Evolutionary conservation across 768 basidiomycete species (phyloP), one percentile per base, ranked within the genome.

Genomic region (Dioszegia aurantiaca): DNA sequence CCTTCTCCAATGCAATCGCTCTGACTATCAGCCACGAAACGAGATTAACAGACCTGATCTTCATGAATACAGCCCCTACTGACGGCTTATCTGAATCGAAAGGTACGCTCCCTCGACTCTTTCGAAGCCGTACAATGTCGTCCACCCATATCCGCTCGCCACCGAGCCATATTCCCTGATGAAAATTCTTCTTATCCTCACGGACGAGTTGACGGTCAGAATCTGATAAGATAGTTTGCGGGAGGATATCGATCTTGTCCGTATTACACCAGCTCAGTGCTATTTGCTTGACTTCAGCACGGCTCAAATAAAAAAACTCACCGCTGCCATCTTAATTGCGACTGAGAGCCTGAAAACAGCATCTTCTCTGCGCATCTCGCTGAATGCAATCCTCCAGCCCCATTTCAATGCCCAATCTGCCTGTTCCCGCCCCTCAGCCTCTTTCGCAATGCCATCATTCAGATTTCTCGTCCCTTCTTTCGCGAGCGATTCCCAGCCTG

Each of bases 131-230:
- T 36, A 92, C 83, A 55, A 92, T 82, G 61, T 94, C 90, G 58
- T 87, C 88, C 4, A 82, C 79, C 90, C 90, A 94, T 53, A 92
- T 88, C 28, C 88, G 82, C 69, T 92, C 90, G 1, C 86, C 84
- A 8, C 91, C 91, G 86, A 87, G 88, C 89, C 89, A 94, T 8
- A 92, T 84, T 80, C 47, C 74, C 68, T 73, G 72, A 43, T 67
- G 72, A 24, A 67, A 48, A 2, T 68, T 63, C 56, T 63, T 70
- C 44, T 56, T 51, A 33, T 61, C 62, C 9, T 31, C 24, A 24
- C 56, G 27, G n/a, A 69, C 65, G 4, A 40, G 44, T 37, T 58
- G 39, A 41, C 53, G 33, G 36, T 69, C 69, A 12, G 59, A 62
- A n/a, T 45, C 46, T 24, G 51, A 62, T 30, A 68, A 47, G 36